Conservation (phyloP, 2,329 filamentous ascomycete genomes). For the Cryphonectria japonica region DNA sequence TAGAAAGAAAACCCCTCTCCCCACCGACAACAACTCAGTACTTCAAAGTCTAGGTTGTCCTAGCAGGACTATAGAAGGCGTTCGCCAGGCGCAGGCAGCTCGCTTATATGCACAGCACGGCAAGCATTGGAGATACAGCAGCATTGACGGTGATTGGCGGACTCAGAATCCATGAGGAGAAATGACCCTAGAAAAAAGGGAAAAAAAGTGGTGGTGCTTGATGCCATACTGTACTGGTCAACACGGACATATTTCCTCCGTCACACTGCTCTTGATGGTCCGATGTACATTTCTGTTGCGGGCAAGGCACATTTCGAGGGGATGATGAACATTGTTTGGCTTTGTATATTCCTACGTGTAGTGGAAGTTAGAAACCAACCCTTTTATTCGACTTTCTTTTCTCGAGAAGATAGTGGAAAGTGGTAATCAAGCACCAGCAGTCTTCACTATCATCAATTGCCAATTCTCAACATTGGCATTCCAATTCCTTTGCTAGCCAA, state of each 20-base stretch:
- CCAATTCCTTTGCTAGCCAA: neutral
- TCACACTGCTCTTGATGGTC: neutral
- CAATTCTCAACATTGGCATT: neutral
- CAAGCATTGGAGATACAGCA: neutral
- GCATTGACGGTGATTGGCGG: neutral
- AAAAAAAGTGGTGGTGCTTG: neutral
- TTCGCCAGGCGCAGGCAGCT: no score
- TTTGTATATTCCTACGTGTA: neutral
- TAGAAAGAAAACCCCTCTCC: neutral
- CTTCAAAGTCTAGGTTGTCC: neutral
- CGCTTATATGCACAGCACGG: neutral
- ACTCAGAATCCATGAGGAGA: neutral
- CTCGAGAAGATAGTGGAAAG: no score
- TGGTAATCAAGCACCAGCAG: no score
- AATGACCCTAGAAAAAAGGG: neutral
- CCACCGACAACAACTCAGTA: no score
- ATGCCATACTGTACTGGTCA: neutral
- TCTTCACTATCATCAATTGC: no score
- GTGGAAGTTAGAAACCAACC: neutral
- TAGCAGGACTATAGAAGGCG: neutral
- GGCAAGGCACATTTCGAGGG: neutral
- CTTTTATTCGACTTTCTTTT: neutral
- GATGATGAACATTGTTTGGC: neutral
- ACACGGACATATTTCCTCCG: conserved; percentile 1
- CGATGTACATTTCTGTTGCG: neutral